Percentiles rank a stretch among this genome's conserved stretches.
phyloP scores from a whole-genome alignment of 176 grass and related monocot species.

The Aegilops umbellulata region DNA sequence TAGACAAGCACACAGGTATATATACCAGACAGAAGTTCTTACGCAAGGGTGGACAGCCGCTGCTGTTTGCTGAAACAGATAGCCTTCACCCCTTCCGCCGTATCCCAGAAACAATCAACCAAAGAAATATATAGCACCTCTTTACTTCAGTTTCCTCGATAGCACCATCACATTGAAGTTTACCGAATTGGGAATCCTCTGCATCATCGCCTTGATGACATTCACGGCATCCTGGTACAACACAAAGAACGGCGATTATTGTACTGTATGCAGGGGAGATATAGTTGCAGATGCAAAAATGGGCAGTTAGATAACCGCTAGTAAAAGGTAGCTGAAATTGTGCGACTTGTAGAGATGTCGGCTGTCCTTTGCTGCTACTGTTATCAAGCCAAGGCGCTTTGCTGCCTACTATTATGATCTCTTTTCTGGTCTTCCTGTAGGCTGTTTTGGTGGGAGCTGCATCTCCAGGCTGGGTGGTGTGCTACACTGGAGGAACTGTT shows the following conservation, averaged over 20 bases:
- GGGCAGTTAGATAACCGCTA: neutral
- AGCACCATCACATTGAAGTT: slow-evolving; percentile 43
- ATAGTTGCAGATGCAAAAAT: neutral
- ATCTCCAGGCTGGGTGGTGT: too few relatives aligned
- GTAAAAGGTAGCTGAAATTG: too few relatives aligned
- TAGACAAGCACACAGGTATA: neutral
- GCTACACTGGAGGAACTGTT: too few relatives aligned
- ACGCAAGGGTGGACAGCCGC: neutral
- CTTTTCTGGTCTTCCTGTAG: too few relatives aligned
- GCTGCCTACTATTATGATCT: too few relatives aligned
- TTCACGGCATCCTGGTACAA: slow-evolving; percentile 37
- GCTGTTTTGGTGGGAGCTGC: too few relatives aligned
- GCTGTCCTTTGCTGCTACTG: too few relatives aligned
- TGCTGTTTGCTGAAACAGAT: slow-evolving; percentile 1
- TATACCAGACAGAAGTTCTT: neutral
- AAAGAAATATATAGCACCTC: neutral
- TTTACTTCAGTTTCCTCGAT: slow-evolving; percentile 21
- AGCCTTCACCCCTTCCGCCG: neutral
- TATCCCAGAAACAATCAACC: neutral
- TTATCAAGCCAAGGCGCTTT: too few relatives aligned
- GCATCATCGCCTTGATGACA: slow-evolving; percentile 36
- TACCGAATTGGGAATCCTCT: slow-evolving; percentile 28
- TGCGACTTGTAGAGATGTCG: too few relatives aligned
- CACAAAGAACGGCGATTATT: neutral
- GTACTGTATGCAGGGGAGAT: neutral